phyloP scores from a whole-genome alignment of 2,329 filamentous ascomycete species.

The Fusarium scirpi region DNA sequence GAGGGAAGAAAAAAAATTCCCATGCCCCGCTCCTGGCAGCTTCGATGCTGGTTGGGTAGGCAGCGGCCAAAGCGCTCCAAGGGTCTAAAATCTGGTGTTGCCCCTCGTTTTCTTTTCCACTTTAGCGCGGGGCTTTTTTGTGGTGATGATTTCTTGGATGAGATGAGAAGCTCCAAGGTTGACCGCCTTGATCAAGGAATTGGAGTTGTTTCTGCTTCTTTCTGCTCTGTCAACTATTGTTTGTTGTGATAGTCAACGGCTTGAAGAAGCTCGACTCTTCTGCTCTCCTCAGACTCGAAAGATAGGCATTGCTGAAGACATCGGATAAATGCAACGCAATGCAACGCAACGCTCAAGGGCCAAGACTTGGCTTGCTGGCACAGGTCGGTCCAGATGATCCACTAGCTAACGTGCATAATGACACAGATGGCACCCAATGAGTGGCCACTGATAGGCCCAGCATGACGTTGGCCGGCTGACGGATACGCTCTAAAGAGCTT shows the following conservation, averaged over 20 bases:
- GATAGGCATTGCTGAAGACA: constrained; percentile 13
- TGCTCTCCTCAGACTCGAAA: not conserved
- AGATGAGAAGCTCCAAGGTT: constrained; percentile 9
- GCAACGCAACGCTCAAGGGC: constrained; percentile 13
- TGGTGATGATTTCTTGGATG: constrained; percentile 27
- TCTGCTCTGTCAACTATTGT: not conserved
- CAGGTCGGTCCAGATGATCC: constrained; percentile 13
- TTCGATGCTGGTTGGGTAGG: constrained; percentile 22
- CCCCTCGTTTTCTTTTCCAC: constrained; percentile 38
- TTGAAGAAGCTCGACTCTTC: too few species aligned
- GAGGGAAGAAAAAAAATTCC: constrained; percentile 30
- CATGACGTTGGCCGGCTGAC: constrained; percentile 21
- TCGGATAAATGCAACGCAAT: constrained; percentile 24
- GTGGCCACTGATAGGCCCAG: constrained; percentile 7
- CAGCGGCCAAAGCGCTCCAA: constrained; percentile 9
- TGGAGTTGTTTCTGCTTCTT: not conserved
- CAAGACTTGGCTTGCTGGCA: constrained; percentile 19
- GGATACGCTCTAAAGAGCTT: constrained; percentile 8
- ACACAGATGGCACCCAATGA: constrained; percentile 14
- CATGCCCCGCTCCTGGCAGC: constrained; percentile 38
- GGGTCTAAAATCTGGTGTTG: constrained; percentile 33
- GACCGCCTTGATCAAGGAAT: constrained; percentile 7
- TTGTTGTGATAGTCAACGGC: not conserved
- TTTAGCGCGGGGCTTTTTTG: constrained; percentile 43
- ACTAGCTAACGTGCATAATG: constrained; percentile 19